A percentile compares a stretch with the other conserved stretches of the same genome.
Evolutionary conservation across 208 protist species (phyloP).

Genomic region (Acanthamoeba triangularis): DNA sequence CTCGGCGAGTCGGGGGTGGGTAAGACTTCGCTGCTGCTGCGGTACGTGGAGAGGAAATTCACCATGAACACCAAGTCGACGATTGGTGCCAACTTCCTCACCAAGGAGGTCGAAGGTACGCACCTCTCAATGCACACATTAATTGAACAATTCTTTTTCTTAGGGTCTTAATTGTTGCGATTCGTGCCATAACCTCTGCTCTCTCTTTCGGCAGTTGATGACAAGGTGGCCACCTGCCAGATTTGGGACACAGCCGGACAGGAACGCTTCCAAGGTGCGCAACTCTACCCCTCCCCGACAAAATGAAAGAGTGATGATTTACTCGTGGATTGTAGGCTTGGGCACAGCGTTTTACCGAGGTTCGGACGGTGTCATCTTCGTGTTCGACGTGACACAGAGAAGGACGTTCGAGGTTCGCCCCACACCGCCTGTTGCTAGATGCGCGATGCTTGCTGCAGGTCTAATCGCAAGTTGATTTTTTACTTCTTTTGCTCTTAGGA

Average conservation of each 20-base stretch:
- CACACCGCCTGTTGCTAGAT: background rate
- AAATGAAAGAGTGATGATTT: background rate
- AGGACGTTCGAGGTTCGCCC: slow-evolving; percentile 27
- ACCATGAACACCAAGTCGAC: slow-evolving; percentile 83
- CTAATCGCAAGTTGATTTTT: background rate
- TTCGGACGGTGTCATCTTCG: slow-evolving; percentile 81
- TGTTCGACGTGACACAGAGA: slow-evolving; percentile 82
- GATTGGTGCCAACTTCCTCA: slow-evolving; percentile 91
- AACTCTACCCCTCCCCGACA: background rate
- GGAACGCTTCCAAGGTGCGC: slow-evolving; percentile 78
- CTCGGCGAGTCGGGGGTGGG: slow-evolving; percentile 83
- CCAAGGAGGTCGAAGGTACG: slow-evolving; percentile 83
- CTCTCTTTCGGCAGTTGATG: background rate
- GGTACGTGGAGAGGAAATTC: slow-evolving; percentile 82
- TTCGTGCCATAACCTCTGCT: background rate
- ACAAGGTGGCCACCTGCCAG: slow-evolving; percentile 71
- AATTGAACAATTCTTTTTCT: background rate
- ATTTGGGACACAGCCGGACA: slow-evolving; percentile 85
- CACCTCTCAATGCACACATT: background rate
- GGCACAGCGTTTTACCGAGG: slow-evolving; percentile 83
- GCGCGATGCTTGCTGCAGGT: background rate
- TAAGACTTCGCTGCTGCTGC: slow-evolving; percentile 80
- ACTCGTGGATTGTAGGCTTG: slow-evolving; percentile 24
- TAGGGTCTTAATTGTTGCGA: background rate
- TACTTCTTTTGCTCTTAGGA: background rate